Conservation (phyloP, 768 basidiomycete genomes). For the Collybiopsis confluens region DNA sequence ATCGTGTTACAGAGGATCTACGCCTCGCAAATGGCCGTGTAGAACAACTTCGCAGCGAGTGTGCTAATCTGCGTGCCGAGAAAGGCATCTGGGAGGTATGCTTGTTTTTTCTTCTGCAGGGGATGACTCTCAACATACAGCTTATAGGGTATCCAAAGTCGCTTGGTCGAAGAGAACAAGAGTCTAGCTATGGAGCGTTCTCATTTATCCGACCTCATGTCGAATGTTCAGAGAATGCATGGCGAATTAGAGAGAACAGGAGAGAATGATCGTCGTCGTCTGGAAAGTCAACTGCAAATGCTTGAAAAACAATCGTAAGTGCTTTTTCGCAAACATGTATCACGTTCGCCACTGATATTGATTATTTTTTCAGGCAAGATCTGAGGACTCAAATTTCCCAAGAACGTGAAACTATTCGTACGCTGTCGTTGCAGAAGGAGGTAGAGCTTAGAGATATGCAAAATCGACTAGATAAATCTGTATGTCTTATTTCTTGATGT, state of each 20-base stretch:
- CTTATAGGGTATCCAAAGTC: conserved; percentile 65
- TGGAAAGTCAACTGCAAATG: conserved; percentile 77
- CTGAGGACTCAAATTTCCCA: conserved; percentile 62
- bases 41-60: conserved; percentile 82
- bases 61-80: conserved; percentile 86
- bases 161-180: conserved; percentile 85
- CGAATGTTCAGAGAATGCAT: conserved; percentile 88
- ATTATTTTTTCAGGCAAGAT: conserved; percentile 55
- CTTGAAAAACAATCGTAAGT: conserved; percentile 76
- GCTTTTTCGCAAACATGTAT: not conserved
- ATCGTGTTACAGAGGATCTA: conserved; percentile 65
- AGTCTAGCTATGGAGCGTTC: conserved; percentile 76
- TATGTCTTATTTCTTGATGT: conserved; percentile 28
- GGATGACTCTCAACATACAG: conserved; percentile 4
- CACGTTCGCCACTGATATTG: not conserved
- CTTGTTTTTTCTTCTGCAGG: not conserved
- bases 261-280: conserved; percentile 74
- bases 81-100: conserved; percentile 90
- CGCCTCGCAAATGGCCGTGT: conserved; percentile 52
- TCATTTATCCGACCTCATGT: conserved; percentile 82
- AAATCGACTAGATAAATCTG: conserved; percentile 63
- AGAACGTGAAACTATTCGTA: conserved; percentile 73
- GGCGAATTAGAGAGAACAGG: conserved; percentile 80
- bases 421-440: conserved; percentile 74
- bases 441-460: conserved; percentile 77